phyloP scores from a whole-genome alignment of 306 rosid genomes.

The Quercus berberidifolia region DNA sequence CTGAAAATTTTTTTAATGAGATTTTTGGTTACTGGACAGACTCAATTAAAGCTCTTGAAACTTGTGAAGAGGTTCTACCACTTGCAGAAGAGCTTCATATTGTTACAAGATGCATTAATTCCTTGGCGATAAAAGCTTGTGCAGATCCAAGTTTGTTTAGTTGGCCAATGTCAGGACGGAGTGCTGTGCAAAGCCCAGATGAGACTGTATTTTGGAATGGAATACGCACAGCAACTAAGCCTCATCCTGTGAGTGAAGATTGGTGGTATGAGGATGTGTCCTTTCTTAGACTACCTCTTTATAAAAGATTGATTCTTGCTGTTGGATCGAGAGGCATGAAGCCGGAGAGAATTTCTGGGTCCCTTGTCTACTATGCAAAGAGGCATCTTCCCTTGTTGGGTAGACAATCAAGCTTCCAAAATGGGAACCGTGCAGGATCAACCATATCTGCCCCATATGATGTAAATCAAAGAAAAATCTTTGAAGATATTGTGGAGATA shows the following conservation, averaged over 20 bases:
- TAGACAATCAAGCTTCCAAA: constrained; percentile 45
- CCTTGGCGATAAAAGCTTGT: constrained; percentile 69
- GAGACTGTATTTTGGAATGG: constrained; percentile 69
- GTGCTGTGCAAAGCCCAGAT: constrained; percentile 40
- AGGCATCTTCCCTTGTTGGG: constrained; percentile 57
- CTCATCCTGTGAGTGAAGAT: constrained; percentile 50
- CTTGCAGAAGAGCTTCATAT: constrained; percentile 81
- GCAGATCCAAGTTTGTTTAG: constrained; percentile 59
- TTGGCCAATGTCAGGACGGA: constrained; percentile 46
- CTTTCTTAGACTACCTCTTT: constrained; percentile 49
- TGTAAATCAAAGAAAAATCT: constrained; percentile 62
- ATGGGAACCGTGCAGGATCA: constrained; percentile 38
- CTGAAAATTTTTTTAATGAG: constrained; percentile 66
- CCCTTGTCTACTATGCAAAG: constrained; percentile 74
- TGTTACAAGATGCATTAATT: constrained; percentile 66
- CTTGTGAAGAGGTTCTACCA: constrained; percentile 64
- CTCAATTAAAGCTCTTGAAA: constrained; percentile 67
- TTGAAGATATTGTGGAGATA: constrained; percentile 69
- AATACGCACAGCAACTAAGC: constrained; percentile 37
- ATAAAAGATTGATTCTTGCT: constrained; percentile 56
- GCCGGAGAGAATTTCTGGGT: constrained; percentile 54
- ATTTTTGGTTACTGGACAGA: constrained; percentile 70
- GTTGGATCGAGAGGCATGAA: constrained; percentile 58
- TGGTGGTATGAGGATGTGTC: constrained; percentile 91
- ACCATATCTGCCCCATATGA: constrained; percentile 41